Evolutionary conservation across 306 rosid species (phyloP).

Genomic region (Citrullus mucosospermus): DNA sequence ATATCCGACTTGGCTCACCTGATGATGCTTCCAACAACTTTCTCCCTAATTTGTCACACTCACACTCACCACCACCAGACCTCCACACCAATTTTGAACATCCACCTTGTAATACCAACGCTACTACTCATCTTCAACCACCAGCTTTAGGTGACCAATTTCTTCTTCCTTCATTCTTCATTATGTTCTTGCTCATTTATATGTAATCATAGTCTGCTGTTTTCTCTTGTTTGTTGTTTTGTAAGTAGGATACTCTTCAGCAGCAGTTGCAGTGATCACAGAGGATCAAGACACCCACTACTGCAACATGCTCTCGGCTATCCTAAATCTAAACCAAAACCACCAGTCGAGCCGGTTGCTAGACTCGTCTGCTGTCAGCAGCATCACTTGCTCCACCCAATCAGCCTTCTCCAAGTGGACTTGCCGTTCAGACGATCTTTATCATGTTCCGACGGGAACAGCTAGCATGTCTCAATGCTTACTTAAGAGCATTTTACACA

Average conservation of each 20-base stretch:
- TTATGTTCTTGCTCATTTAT: background rate
- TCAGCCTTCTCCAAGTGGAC: constrained; percentile 63
- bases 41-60: constrained; percentile 28
- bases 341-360: constrained; percentile 20
- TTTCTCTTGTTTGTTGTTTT: background rate
- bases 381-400: constrained; percentile 26
- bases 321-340: constrained; percentile 27
- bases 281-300: constrained; percentile 62
- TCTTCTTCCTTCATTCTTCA: background rate
- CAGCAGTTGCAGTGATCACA: constrained; percentile 50
- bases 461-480: constrained; percentile 45
- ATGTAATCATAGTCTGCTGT: background rate
- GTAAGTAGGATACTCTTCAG: background rate
- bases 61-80: constrained; percentile 5
- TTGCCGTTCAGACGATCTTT: constrained; percentile 6
- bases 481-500: constrained; percentile 55
- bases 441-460: constrained; percentile 11
- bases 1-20: constrained; percentile 71
- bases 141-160: constrained; percentile 35
- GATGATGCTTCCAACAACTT: constrained; percentile 65
- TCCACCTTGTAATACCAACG: background rate
- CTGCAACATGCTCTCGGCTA: constrained; percentile 60
- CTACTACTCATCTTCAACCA: constrained; percentile 14
- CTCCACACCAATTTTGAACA: constrained; percentile 19
- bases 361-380: constrained; percentile 19